These are phyloP conservation scores for Ceratobasidium theobromae DNA, from an alignment of 1,284 basidiomycete species.

Conservation along the genomic window DNA sequence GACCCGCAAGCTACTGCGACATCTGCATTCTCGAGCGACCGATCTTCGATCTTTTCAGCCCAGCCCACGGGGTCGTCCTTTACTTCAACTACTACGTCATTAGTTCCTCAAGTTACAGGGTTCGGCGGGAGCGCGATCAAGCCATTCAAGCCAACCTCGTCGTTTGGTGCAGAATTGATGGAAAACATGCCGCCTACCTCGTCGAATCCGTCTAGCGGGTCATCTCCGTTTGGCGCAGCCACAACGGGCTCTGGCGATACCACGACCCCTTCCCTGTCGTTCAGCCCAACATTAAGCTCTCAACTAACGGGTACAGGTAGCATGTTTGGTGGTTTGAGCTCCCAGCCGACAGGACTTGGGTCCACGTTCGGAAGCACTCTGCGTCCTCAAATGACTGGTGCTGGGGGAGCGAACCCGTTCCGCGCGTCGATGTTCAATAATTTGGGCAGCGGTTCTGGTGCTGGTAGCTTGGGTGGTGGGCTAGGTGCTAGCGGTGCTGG, in stretches of 20 bases:
- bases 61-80: conserved; percentile 26
- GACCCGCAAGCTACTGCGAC: conserved; percentile 71
- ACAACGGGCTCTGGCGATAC: not conserved
- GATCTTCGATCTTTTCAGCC: conserved; percentile 36
- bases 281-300: not conserved
- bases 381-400: conserved; percentile 70
- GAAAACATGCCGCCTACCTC: conserved; percentile 59
- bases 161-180: conserved; percentile 80
- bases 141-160: conserved; percentile 88
- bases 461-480: too few relatives aligned
- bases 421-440: conserved; percentile 58
- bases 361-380: not conserved
- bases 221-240: conserved; percentile 1
- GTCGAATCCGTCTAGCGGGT: too few relatives aligned
- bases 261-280: conserved; percentile 4
- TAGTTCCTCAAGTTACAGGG: conserved; percentile 80
- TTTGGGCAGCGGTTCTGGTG: conserved; percentile 6
- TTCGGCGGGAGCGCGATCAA: conserved; percentile 69
- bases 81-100: conserved; percentile 30
- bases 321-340: conserved; percentile 38
- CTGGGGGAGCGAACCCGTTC: conserved; percentile 71
- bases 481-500: too few relatives aligned
- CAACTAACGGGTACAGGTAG: not conserved
- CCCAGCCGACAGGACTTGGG: conserved; percentile 37
- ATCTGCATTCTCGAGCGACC: conserved; percentile 18